phyloP scores from a whole-genome alignment of 2,329 filamentous ascomycete genomes.

The Passalora sequoiae region DNA sequence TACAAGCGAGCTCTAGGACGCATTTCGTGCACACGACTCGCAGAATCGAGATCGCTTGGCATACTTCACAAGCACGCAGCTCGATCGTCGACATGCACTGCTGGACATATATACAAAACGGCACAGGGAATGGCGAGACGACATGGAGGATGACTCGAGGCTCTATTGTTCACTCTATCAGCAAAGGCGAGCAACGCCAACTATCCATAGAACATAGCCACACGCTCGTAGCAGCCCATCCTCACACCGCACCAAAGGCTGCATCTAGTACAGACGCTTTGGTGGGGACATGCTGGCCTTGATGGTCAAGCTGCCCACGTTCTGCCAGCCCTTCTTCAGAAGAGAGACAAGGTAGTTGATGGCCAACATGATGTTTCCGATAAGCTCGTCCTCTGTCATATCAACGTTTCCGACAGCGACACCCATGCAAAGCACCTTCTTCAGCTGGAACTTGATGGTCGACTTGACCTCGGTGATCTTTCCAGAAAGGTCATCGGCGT shows the following conservation, averaged over 20 bases:
- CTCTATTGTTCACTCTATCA: constrained; percentile 30
- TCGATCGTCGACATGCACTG: background rate
- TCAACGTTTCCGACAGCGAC: constrained; percentile 97
- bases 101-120: background rate
- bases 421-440: constrained; percentile 99
- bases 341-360: constrained; percentile 99
- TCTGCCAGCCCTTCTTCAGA: constrained; percentile 99
- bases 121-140: too few species aligned
- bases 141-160: constrained; percentile 30
- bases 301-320: constrained; percentile 98
- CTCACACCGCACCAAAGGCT: constrained; percentile 11
- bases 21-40: too few species aligned
- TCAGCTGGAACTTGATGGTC: constrained; percentile 99
- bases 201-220: constrained; percentile 19
- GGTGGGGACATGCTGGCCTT: constrained; percentile 99
- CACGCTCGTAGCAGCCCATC: constrained; percentile 26
- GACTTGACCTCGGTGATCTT: constrained; percentile 99
- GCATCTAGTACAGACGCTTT: constrained; percentile 85
- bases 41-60: too few species aligned
- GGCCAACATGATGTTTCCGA: constrained; percentile 98
- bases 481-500: constrained; percentile 84
- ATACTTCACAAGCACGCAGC: background rate
- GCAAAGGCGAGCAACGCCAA: constrained; percentile 29
- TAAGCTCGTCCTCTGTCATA: constrained; percentile 92
- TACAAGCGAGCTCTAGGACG: too few species aligned